Evolutionary conservation across 2,329 filamentous ascomycete genomes (phyloP), one percentile per base, ranked within the genome.

Genomic region (Alternaria novae-zelandiae): DNA sequence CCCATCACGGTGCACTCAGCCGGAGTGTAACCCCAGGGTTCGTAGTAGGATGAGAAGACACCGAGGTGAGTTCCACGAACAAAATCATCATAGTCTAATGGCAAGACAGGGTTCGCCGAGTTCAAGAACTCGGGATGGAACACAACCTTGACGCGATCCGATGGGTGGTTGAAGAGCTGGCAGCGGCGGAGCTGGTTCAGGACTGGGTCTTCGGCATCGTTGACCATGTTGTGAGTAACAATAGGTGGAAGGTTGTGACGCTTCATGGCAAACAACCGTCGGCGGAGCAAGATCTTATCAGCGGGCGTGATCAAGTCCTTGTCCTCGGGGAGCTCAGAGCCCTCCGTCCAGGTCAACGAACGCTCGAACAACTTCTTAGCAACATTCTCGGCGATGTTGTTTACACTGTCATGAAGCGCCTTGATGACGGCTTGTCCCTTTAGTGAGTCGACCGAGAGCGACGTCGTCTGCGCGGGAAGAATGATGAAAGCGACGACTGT

Each of bases 1-100:
- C 96, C 96, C 96, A 98, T 98, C 67, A 98, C 96, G 0, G 96
- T 98, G 82, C 96, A 99, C 81, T 98, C 96, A 56, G 96, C 95
- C 0, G 95, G 96, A 3, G 96, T 99, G 82, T 99, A 99, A 49
- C 96, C 96, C 96, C 96, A 99, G 9, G 96, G 96, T 83, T 99
- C 96, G 80, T 99, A 99, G 87, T 98, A 98, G 3, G 96, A 98
- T 23, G 95, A 87, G 83, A 99, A 99, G 61, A 99, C 89, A 74
- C 96, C 96, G 77, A 99, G 84, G 81, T 99, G 95, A 44, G 95
- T 98, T 69, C 96, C 96, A 59, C 96, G 93, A 47, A 99, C 96
- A 78, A 99, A 99, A 80, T 99, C 96, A 76, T 99, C 96, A 75
- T 99, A 98, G 82, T 98, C 96, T 76, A 99, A 86, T 17, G 96